Evolutionary conservation across 768 basidiomycete species (phyloP).

Genomic region (Mrakia gelida): DNA sequence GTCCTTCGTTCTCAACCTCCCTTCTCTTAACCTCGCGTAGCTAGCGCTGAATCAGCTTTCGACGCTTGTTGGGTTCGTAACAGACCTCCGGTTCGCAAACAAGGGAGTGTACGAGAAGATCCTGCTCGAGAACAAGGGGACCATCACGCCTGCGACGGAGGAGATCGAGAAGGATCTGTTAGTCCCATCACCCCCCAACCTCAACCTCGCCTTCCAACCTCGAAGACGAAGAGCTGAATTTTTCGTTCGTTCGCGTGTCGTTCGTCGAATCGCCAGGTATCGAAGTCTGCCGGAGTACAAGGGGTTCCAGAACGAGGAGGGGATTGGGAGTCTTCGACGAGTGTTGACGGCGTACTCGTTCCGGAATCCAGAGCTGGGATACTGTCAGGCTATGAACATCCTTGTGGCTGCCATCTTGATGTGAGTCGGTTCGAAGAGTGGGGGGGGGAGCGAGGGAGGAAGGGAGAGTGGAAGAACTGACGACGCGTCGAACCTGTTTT

Average conservation of each 20-base stretch:
- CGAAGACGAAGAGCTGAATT: background rate
- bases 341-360: slow-evolving; percentile 94
- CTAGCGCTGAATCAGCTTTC: too few relatives aligned
- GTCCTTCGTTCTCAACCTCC: slow-evolving; percentile 17
- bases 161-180: slow-evolving; percentile 99
- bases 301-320: slow-evolving; percentile 86
- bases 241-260: background rate
- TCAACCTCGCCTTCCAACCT: too few relatives aligned
- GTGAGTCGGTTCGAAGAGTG: slow-evolving; percentile 36
- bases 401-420: slow-evolving; percentile 53
- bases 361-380: slow-evolving; percentile 64
- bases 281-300: slow-evolving; percentile 94
- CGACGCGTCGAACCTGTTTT: background rate
- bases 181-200: slow-evolving; percentile 11
- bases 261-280: slow-evolving; percentile 52
- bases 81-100: slow-evolving; percentile 72
- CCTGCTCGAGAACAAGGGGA: slow-evolving; percentile 69
- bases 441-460: background rate
- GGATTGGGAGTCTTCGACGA: slow-evolving; percentile 74
- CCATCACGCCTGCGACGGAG: slow-evolving; percentile 65
- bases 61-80: too few relatives aligned
- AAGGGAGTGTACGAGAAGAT: slow-evolving; percentile 76
- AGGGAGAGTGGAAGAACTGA: background rate
- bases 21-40: too few relatives aligned
- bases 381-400: slow-evolving; percentile 99